Percentiles rank a stretch among this genome's conserved stretches.
Conservation (phyloP, 2,329 filamentous ascomycete species). For the Fusarium nodosum region DNA sequence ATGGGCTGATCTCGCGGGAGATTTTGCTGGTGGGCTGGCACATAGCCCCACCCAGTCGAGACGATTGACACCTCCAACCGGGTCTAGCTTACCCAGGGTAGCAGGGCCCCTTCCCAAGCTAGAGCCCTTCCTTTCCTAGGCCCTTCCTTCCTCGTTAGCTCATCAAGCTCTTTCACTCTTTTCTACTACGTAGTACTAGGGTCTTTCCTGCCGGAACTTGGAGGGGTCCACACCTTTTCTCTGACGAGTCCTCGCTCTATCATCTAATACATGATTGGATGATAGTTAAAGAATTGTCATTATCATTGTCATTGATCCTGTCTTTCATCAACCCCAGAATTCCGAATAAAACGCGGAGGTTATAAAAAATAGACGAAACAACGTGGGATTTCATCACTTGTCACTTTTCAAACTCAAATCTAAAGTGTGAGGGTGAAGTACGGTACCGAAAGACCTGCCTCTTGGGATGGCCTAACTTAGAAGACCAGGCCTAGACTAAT, state of each 20-base stretch:
- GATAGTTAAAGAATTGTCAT: conserved; percentile 25
- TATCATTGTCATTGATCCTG: conserved; percentile 6
- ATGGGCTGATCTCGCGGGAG: conserved; percentile 56
- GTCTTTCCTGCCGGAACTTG: conserved; percentile 30
- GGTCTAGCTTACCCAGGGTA: conserved; percentile 30
- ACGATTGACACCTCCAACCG: conserved; percentile 42
- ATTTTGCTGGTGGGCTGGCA: conserved; percentile 49
- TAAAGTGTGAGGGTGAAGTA: not conserved
- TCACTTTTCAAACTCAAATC: not conserved
- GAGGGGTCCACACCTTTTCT: conserved; percentile 37
- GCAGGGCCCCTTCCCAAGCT: conserved; percentile 19
- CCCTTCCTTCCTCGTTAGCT: conserved; percentile 20
- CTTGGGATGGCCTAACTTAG: conserved; percentile 11
- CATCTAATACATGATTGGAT: conserved; percentile 36
- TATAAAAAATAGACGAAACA: conserved; percentile 10
- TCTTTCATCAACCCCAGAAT: conserved; percentile 23
- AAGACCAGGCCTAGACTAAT: conserved; percentile 23
- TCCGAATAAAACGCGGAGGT: conserved; percentile 15
- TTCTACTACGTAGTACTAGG: conserved; percentile 28
- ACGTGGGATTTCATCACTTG: not conserved
- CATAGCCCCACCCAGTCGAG: conserved; percentile 41
- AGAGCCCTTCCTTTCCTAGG: not conserved
- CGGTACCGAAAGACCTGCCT: not conserved
- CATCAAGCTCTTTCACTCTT: conserved; percentile 20
- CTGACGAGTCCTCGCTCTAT: conserved; percentile 23